A percentile compares a stretch with the other conserved stretches of the same genome.
phyloP scores from a whole-genome alignment of 768 basidiomycete species.

The Agaricus subrufescens region DNA sequence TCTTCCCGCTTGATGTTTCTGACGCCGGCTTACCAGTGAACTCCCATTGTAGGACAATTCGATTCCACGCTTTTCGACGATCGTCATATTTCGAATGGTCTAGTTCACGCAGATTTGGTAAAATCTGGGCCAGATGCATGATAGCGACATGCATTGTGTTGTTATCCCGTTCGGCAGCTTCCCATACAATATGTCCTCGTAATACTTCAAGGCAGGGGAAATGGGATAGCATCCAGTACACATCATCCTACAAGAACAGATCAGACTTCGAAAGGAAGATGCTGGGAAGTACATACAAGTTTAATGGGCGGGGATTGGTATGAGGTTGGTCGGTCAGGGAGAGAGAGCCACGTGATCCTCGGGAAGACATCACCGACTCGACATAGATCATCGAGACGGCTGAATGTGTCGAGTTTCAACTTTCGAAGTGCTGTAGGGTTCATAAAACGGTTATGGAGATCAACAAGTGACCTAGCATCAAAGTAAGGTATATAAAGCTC shows the following conservation, averaged over 20 bases:
- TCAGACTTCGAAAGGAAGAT: background rate
- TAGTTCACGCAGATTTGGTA: constrained; percentile 36
- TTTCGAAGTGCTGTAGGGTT: constrained; percentile 24
- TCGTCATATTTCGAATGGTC: constrained; percentile 34
- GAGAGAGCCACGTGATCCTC: constrained; percentile 34
- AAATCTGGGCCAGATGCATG: constrained; percentile 30
- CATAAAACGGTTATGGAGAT: constrained; percentile 20
- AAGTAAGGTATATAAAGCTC: constrained; percentile 28
- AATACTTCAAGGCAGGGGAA: constrained; percentile 41
- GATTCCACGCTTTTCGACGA: constrained; percentile 26
- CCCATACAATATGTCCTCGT: constrained; percentile 39
- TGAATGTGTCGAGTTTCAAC: constrained; percentile 27
- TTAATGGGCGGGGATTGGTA: constrained; percentile 21
- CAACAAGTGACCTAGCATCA: constrained; percentile 23
- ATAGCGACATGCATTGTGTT: constrained; percentile 38
- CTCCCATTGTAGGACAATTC: constrained; percentile 34
- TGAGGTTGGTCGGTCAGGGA: constrained; percentile 24
- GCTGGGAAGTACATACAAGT: constrained; percentile 17
- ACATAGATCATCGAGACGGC: constrained; percentile 22
- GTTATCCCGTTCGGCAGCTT: constrained; percentile 28
- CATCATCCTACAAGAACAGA: constrained; percentile 21
- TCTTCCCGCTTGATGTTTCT: background rate
- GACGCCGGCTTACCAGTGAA: background rate
- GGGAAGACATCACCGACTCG: constrained; percentile 32
- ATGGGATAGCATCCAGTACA: constrained; percentile 34